Base-by-base conservation (phyloP, 306 rosid species). In the Lotus japonicus region DNA sequence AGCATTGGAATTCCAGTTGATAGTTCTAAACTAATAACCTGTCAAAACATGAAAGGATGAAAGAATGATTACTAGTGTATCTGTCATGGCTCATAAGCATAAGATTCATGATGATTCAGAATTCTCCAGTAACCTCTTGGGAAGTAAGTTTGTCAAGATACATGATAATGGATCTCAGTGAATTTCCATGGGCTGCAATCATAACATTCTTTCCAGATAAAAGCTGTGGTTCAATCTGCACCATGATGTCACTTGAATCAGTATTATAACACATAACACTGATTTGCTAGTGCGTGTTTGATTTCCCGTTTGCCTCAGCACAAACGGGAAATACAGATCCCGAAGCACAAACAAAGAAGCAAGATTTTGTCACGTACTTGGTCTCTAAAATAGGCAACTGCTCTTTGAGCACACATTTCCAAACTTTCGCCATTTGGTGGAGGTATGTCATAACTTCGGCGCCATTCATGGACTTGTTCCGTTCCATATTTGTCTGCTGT, bases 1-100 rank as follows among this genome's bases (percentile, higher is more conserved):
- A 90, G 97, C 97, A 90, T 90, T 11, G 97, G 97, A 59, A 90
- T 88, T 77, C 97, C 97, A 51, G 97, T 90, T 18, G 97, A 90
- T 38, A 90, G 58, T 88, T 90, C 97, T 70, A 90, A 75, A 71
- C 92, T 88, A 53, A 90, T 90, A 38, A 90, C 95, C 97, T 90
- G 82, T 42, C 68, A 66, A 72, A 60, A 55, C 5, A 55, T 35
- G 33, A 39, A 26, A 43, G 18, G 28, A 38, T 45, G 36, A 43
- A 15, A 18, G 23, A 15, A 26, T 58, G 19, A 50, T 35, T 11
- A 51, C 58, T 21, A 60, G 2, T 1, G 31, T 53, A 39, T 31
- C 39, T 26, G 11, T 31, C 16, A 31, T 5, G 28, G 51, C 13
- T 31, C 16, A 31, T 5, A 18, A 57, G 66, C 16, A 3, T 15